These are phyloP conservation scores for Cryptococcus jaspeensis DNA, from an alignment of 1,284 basidiomycete genomes.

Conservation along the genomic window DNA sequence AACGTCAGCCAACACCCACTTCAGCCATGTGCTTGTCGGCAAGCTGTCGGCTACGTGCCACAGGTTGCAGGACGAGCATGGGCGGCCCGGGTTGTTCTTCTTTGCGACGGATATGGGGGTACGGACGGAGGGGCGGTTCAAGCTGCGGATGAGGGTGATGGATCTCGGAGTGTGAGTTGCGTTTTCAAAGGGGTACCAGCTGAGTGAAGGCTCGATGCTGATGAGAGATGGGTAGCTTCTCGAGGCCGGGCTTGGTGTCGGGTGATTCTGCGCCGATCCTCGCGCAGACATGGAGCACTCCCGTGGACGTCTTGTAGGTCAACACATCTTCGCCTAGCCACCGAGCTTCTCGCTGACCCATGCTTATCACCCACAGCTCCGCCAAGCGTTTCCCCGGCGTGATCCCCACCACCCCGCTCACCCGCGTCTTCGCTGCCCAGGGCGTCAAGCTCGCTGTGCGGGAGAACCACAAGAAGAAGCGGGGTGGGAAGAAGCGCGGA, in stretches of 20 bases:
- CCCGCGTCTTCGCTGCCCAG: constrained; percentile 86
- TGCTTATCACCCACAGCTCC: constrained; percentile 52
- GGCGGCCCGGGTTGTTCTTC: constrained; percentile 79
- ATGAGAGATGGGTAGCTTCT: constrained; percentile 57
- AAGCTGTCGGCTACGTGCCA: constrained; percentile 80
- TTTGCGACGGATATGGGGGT: constrained; percentile 84
- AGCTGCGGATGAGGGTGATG: constrained; percentile 44
- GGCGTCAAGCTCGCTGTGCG: constrained; percentile 76
- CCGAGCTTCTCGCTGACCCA: constrained; percentile 1
- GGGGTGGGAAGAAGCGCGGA: constrained; percentile 6
- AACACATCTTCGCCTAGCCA: not conserved
- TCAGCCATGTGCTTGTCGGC: constrained; percentile 82
- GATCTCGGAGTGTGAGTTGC: constrained; percentile 34
- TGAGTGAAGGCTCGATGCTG: constrained; percentile 25
- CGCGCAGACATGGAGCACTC: constrained; percentile 78
- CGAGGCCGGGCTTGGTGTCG: constrained; percentile 64
- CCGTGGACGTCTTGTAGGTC: constrained; percentile 72
- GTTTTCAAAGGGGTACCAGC: no score
- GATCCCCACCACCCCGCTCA: constrained; percentile 84
- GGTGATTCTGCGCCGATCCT: constrained; percentile 61
- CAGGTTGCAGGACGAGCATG: constrained; percentile 75
- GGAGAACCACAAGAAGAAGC: constrained; percentile 22
- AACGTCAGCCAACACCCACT: constrained; percentile 51
- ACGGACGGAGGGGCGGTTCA: constrained; percentile 69
- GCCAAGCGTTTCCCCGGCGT: constrained; percentile 92